Conservation (phyloP, 2,329 filamentous ascomycete species). For the Sarocladiaceae sp. region DNA sequence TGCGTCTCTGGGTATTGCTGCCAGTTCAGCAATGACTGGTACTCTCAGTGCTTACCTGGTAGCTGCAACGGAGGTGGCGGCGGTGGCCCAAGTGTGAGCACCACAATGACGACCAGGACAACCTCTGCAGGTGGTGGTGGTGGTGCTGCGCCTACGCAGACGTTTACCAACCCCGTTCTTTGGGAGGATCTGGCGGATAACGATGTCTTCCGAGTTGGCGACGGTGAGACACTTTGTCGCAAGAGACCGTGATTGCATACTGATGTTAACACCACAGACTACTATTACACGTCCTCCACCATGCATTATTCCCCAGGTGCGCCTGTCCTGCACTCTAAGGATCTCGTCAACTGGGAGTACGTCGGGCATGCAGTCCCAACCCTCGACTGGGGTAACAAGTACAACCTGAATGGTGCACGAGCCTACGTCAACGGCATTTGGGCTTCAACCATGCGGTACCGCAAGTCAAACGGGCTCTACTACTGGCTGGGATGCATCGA, state of each 20-base stretch:
- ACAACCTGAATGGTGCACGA: conserved; percentile 29
- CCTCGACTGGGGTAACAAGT: conserved; percentile 33
- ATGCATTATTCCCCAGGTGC: conserved; percentile 50
- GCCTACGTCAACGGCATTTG: conserved; percentile 48
- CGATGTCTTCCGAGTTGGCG: conserved; percentile 40
- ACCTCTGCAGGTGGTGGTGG: neutral
- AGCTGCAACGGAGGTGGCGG: conserved; percentile 4
- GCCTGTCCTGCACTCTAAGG: conserved; percentile 45
- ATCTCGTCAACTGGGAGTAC: conserved; percentile 44
- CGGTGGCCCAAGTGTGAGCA: neutral
- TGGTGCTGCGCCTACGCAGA: conserved; percentile 7
- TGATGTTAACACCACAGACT: conserved; percentile 17
- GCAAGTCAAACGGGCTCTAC: conserved; percentile 11
- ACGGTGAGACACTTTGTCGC: neutral
- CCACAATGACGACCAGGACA: conserved; percentile 1
- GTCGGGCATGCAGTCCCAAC: conserved; percentile 32
- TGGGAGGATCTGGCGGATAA: conserved; percentile 50
- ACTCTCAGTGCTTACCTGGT: conserved; percentile 9
- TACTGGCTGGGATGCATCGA: conserved; percentile 15
- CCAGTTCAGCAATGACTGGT: conserved; percentile 7
- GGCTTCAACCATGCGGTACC: conserved; percentile 37
- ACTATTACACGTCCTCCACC: conserved; percentile 48
- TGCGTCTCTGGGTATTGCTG: conserved; percentile 10
- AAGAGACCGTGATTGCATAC: too few species aligned
- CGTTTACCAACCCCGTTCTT: conserved; percentile 42